Conservation (phyloP, 192 early-diverging fungal genomes). For the Dissophora ornata region DNA sequence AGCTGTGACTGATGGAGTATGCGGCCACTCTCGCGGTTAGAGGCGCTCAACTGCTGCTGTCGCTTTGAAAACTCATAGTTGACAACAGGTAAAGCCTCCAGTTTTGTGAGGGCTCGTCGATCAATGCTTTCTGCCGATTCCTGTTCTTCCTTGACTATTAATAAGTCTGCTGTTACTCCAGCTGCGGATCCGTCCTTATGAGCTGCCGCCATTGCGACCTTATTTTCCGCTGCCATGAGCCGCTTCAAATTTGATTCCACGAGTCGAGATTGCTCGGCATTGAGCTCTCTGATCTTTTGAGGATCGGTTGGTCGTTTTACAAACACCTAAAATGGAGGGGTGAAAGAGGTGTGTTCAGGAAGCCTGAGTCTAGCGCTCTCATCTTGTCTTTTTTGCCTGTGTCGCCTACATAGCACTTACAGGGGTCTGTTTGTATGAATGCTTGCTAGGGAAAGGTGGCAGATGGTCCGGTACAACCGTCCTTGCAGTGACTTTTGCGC, state of each 20-base stretch:
- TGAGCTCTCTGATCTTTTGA: slow-evolving; percentile 62
- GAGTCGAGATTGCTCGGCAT: slow-evolving; percentile 64
- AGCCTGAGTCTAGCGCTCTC: no score
- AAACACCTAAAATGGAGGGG: no score
- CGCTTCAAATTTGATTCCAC: slow-evolving; percentile 66
- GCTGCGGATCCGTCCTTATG: slow-evolving; percentile 37
- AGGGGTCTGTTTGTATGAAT: slow-evolving; percentile 68
- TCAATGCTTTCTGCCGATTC: slow-evolving; percentile 26
- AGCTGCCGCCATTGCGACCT: slow-evolving; percentile 46
- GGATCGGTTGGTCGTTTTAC: slow-evolving; percentile 63
- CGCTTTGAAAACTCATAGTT: slow-evolving; percentile 42
- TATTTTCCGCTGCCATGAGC: slow-evolving; percentile 56
- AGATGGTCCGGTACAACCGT: slow-evolving; percentile 63
- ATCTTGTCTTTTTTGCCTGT: no score
- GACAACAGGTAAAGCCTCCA: slow-evolving; percentile 46
- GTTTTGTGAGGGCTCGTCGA: slow-evolving; percentile 11
- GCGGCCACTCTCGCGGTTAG: slow-evolving; percentile 12
- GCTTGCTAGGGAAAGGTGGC: slow-evolving; percentile 64
- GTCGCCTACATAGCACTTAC: slow-evolving; percentile 39
- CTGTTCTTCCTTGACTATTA: slow-evolving; percentile 35
- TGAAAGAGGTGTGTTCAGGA: no score
- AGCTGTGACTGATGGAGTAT: not conserved
- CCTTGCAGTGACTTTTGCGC: slow-evolving; percentile 41
- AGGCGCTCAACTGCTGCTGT: slow-evolving; percentile 20
- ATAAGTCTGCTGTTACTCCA: slow-evolving; percentile 8